phyloP scores from a whole-genome alignment of 129 eudicot species.

The Artemisia argyi region DNA sequence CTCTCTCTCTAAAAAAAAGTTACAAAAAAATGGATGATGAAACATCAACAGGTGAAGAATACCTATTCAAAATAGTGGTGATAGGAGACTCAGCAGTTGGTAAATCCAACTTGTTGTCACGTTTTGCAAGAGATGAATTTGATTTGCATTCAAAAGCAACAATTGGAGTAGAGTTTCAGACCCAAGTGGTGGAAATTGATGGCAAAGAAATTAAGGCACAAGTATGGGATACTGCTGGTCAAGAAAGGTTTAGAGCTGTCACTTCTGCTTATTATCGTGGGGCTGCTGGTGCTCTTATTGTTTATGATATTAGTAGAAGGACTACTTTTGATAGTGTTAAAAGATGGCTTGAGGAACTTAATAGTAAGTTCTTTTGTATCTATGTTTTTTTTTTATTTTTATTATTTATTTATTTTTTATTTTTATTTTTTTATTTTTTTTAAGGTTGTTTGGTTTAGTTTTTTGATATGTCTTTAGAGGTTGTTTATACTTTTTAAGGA shows the following conservation, averaged over 20 bases:
- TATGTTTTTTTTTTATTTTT: no score
- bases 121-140: constrained; percentile 80
- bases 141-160: constrained; percentile 88
- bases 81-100: constrained; percentile 97
- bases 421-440: background rate
- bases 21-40: constrained; percentile 41
- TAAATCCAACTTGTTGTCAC: constrained; percentile 63
- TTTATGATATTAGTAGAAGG: constrained; percentile 71
- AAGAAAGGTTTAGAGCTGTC: constrained; percentile 90
- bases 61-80: constrained; percentile 87
- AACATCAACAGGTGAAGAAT: constrained; percentile 68
- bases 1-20: background rate
- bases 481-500: no score
- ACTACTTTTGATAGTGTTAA: constrained; percentile 71
- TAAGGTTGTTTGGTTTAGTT: background rate
- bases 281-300: constrained; percentile 93
- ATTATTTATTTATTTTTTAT: no score
- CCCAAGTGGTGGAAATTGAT: constrained; percentile 74
- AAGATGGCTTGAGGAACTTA: constrained; percentile 91
- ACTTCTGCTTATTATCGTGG: constrained; percentile 97
- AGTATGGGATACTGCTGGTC: constrained; percentile 99
- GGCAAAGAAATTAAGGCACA: constrained; percentile 92
- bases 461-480: background rate
- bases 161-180: constrained; percentile 95
- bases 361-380: constrained; percentile 41